Evolutionary conservation across 2,329 filamentous ascomycete genomes (phyloP), one percentile per base, ranked within the genome.

Genomic region (Ambrosiella beaveri): DNA sequence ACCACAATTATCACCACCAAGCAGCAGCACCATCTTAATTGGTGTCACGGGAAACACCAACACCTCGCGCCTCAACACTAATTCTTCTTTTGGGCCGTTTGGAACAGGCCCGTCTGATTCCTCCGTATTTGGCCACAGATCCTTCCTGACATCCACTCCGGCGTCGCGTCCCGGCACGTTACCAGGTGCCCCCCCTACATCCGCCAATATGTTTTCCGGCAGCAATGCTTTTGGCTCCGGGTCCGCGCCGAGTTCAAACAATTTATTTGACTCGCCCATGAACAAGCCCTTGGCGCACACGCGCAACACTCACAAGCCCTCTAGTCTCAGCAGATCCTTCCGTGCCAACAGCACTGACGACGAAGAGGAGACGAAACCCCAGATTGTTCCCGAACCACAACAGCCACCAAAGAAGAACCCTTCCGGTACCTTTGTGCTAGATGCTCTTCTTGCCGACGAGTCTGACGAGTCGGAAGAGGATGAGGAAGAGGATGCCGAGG

Each of bases 161-260:
- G 76, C 7, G 71, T 72, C 7, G 73, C 73, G 3, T 78, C 76
- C 78, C 78, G 0, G 76, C 78, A 37, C 75, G 75, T 11, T 79
- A 72, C 63, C 67, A 80, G 41, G 74, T 76, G 58, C 79, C 76
- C 67, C 79, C 77, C 41, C 72, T 79, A 57, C 69, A 39, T 45
- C 11, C n/a, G 41, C 15, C 44, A 38, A 38, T 36, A 56, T 59
- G 52, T 59, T 56, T 12, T 56, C 51, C 41, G 52, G 41, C 15
- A 49, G 38, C 19, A 55, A 55, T 37, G 36, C 19, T 40, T 8
- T 27, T 38, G 39, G n/a, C 19, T 38, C 19, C n/a, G 44, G 44
- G 11, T 8, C 40, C 44, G 11, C n/a, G 44, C 44, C 44, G n/a
- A 47, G 19, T 8, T 47, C n/a, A n/a, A 47, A 47, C n/a, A 47